These are phyloP conservation scores for Chaetomiaceae sp. DNA, from an alignment of 2,329 filamentous ascomycete genomes.

Conservation along the genomic window DNA sequence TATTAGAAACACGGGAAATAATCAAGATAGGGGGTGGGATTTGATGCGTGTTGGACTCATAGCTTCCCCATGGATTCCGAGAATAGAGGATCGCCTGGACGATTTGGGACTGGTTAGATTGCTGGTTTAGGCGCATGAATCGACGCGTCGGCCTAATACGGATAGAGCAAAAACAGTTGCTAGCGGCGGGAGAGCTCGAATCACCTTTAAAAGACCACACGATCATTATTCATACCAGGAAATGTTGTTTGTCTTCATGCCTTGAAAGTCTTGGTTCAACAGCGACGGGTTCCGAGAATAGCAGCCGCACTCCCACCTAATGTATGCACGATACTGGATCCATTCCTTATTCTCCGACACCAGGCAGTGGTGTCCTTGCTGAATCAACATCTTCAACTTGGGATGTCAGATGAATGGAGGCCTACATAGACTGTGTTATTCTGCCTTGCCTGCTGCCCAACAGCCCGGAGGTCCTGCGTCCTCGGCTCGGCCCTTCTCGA, in stretches of 20 bases:
- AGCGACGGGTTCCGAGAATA: constrained; percentile 2
- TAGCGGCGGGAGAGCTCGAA: not conserved
- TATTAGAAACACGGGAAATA: no score
- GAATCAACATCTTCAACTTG: no score
- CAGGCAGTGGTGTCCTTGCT: not conserved
- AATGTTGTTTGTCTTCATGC: no score
- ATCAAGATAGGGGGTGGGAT: no score
- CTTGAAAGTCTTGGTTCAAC: not conserved
- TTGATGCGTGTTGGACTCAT: no score
- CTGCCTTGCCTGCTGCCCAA: not conserved
- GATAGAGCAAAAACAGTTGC: not conserved
- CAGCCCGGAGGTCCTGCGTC: not conserved
- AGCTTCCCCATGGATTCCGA: not conserved
- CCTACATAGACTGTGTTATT: not conserved
- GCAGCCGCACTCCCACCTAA: not conserved
- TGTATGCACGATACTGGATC: not conserved
- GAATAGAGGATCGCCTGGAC: not conserved
- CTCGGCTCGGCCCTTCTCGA: not conserved
- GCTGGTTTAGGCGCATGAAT: not conserved
- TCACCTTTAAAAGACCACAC: not conserved
- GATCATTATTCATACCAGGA: no score
- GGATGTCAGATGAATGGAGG: no score
- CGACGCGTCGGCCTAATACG: no score
- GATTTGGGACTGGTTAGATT: not conserved
- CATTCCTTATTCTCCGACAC: not conserved